These are phyloP conservation scores for Nepenthes gracilis DNA, from an alignment of 148 eudicot genomes.

Conservation along the genomic window DNA sequence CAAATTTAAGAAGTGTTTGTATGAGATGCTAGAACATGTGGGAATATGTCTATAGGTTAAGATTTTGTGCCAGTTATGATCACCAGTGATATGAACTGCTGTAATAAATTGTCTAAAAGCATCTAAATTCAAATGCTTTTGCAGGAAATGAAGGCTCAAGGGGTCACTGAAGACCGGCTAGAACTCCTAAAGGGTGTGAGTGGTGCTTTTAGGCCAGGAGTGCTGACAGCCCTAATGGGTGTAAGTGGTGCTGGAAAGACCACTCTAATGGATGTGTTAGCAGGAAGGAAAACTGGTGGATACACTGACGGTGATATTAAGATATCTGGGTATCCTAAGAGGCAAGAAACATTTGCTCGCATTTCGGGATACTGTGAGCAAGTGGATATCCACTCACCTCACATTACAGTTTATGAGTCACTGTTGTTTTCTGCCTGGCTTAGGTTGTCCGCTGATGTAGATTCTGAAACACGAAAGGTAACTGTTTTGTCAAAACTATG, in stretches of 20 bases:
- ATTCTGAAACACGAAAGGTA: slow-evolving; percentile 23
- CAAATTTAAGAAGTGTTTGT: not conserved
- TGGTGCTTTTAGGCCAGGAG: slow-evolving; percentile 61
- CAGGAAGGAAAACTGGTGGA: slow-evolving; percentile 73
- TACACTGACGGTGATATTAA: slow-evolving; percentile 48
- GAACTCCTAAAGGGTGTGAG: slow-evolving; percentile 52
- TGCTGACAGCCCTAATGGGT: slow-evolving; percentile 42
- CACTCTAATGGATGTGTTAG: slow-evolving; percentile 74
- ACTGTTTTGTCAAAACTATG: not conserved
- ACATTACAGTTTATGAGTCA: slow-evolving; percentile 32
- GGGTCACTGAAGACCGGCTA: slow-evolving; percentile 33
- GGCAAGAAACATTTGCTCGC: slow-evolving; percentile 62
- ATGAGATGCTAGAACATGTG: no score
- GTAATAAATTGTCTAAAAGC: not conserved
- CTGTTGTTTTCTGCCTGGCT: slow-evolving; percentile 35
- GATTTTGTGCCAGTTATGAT: not conserved
- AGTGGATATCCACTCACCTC: slow-evolving; percentile 45
- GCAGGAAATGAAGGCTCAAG: slow-evolving; percentile 54
- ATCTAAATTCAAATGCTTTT: not conserved
- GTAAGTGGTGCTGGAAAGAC: slow-evolving; percentile 70
- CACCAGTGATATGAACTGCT: not conserved
- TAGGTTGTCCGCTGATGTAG: slow-evolving; percentile 31
- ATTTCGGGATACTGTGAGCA: slow-evolving; percentile 53
- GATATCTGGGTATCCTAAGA: slow-evolving; percentile 61
- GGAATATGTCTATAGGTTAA: no score